Conservation (phyloP, 1,284 basidiomycete species). For the Austroboletus niveus region DNA sequence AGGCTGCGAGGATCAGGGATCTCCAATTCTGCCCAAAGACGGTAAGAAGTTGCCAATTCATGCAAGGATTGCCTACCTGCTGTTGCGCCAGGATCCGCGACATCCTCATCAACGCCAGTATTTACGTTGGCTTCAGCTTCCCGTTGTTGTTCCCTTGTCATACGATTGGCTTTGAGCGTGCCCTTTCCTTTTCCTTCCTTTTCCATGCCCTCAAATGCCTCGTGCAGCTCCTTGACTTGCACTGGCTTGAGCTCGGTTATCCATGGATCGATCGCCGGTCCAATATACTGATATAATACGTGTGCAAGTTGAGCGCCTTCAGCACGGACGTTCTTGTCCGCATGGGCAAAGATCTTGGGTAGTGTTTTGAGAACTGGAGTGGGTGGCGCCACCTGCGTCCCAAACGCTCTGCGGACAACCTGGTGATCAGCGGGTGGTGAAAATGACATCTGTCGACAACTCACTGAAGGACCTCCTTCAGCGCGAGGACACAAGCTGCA, state of each 20-base stretch:
- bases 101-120: slow-evolving; percentile 39
- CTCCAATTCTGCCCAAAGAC: slow-evolving; percentile 37
- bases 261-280: slow-evolving; percentile 83
- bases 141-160: slow-evolving; percentile 77
- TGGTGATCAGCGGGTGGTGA: slow-evolving; percentile 1
- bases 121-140: slow-evolving; percentile 62
- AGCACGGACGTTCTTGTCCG: slow-evolving; percentile 93
- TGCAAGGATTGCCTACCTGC: slow-evolving; percentile 24
- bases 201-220: slow-evolving; percentile 85
- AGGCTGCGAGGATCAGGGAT: slow-evolving; percentile 80
- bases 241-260: slow-evolving; percentile 95
- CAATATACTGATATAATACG: slow-evolving; percentile 86
- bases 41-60: slow-evolving; percentile 13
- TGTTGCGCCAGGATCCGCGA: slow-evolving; percentile 32
- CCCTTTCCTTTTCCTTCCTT: slow-evolving; percentile 83
- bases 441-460: slow-evolving; percentile 11
- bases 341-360: slow-evolving; percentile 93
- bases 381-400: slow-evolving; percentile 74
- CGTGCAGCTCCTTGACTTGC: slow-evolving; percentile 96
- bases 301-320: slow-evolving; percentile 84
- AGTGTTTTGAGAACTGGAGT: slow-evolving; percentile 82
- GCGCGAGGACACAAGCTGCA: slow-evolving; percentile 72
- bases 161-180: slow-evolving; percentile 72
- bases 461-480: slow-evolving; percentile 75
- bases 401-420: slow-evolving; percentile 64